phyloP scores from a whole-genome alignment of 139 green algal genomes.

The Chlorella sp. region DNA sequence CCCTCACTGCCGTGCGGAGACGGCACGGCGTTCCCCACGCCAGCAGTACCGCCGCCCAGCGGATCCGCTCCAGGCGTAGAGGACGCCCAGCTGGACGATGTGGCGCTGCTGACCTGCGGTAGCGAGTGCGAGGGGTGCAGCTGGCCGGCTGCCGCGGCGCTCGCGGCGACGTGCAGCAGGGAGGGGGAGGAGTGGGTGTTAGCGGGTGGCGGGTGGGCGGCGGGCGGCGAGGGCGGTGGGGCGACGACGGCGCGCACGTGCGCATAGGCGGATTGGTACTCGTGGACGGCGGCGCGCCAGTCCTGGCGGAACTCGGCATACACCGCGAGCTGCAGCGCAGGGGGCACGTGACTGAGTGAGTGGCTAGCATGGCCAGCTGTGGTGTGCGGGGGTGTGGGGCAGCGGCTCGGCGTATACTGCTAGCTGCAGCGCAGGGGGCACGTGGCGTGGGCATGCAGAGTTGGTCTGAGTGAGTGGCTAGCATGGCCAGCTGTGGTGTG shows the following conservation, averaged over 20 bases:
- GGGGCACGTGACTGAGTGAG: background rate
- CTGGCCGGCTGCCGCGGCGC: no score
- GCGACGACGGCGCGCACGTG: conserved; percentile 12
- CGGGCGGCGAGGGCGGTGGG: background rate
- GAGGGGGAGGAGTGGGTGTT: no score
- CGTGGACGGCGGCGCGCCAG: conserved; percentile 36
- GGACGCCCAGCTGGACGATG: no score
- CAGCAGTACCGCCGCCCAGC: no score
- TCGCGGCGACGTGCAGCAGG: no score
- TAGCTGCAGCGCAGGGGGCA: background rate
- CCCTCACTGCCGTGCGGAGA: no score
- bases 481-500: background rate
- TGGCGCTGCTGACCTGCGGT: no score
- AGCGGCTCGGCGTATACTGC: no score
- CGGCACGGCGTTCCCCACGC: no score
- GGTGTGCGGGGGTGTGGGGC: background rate
- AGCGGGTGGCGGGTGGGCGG: no score
- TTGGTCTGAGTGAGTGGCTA: background rate
- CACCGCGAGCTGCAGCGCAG: conserved; percentile 32
- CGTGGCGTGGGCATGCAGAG: background rate
- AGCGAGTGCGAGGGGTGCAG: no score
- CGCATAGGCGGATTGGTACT: conserved; percentile 42
- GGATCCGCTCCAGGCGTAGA: no score
- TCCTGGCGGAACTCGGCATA: conserved; percentile 53
- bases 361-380: background rate